These are phyloP conservation scores for Arthrobotrys conoides DNA, from an alignment of 2,329 filamentous ascomycete genomes.

Conservation along the genomic window DNA sequence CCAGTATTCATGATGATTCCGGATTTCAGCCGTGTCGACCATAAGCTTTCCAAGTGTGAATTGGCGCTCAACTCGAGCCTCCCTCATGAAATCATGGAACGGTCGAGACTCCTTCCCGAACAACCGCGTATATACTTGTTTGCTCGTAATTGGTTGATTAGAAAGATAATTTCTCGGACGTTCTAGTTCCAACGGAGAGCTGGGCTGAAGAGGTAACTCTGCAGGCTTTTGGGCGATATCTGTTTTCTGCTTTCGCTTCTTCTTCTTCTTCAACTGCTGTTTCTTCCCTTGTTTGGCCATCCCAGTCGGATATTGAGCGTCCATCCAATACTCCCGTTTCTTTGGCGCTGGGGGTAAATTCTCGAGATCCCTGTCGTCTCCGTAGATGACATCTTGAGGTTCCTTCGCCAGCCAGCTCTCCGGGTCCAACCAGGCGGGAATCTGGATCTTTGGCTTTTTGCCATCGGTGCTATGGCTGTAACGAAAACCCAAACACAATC, in stretches of 20 bases:
- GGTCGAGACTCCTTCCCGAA: slow-evolving; percentile 34
- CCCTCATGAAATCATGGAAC: slow-evolving; percentile 49
- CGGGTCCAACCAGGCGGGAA: slow-evolving; percentile 34
- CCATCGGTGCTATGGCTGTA: slow-evolving; percentile 14
- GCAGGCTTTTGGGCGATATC: neutral
- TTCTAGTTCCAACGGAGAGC: neutral
- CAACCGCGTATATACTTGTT: slow-evolving; percentile 11
- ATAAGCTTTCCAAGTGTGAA: slow-evolving; percentile 60
- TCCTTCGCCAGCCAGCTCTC: slow-evolving; percentile 47
- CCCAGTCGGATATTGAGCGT: slow-evolving; percentile 38
- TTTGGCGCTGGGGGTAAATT: slow-evolving; percentile 26
- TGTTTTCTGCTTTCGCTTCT: neutral
- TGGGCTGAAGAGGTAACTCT: neutral
- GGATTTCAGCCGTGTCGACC: slow-evolving; percentile 60
- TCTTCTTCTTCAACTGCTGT: neutral
- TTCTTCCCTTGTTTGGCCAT: neutral
- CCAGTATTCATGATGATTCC: slow-evolving; percentile 61
- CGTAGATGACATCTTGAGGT: slow-evolving; percentile 35
- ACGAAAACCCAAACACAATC: slow-evolving; percentile 20
- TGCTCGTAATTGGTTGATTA: slow-evolving; percentile 26
- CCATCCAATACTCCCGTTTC: slow-evolving; percentile 49
- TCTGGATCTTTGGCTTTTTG: neutral
- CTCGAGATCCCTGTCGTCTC: slow-evolving; percentile 49
- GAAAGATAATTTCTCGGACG: slow-evolving; percentile 41
- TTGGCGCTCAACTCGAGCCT: slow-evolving; percentile 55